phyloP scores from a whole-genome alignment of 148 eudicot genomes.

The Nyssa sinensis region DNA sequence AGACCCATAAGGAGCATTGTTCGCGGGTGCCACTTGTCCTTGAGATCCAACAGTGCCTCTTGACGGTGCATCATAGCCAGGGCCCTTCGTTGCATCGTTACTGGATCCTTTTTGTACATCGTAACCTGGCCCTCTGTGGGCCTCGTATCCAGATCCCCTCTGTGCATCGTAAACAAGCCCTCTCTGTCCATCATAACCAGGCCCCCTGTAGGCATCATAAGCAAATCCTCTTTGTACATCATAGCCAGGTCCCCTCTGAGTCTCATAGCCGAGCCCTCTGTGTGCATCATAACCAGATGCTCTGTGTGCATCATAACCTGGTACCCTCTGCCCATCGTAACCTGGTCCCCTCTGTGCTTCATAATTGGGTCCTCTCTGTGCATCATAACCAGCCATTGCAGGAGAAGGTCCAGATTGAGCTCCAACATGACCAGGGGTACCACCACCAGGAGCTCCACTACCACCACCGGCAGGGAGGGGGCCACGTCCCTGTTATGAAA shows the following conservation, averaged over 20 bases:
- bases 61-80: constrained; percentile 32
- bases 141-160: constrained; percentile 39
- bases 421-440: constrained; percentile 39
- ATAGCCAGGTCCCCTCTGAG: constrained; percentile 22
- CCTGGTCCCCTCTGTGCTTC: constrained; percentile 28
- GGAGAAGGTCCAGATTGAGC: constrained; percentile 42
- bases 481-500: constrained; percentile 41
- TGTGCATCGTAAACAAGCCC: constrained; percentile 33
- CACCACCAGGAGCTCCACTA: constrained; percentile 36
- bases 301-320: constrained; percentile 42
- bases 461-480: constrained; percentile 35
- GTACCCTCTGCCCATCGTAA: constrained; percentile 26
- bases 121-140: constrained; percentile 32
- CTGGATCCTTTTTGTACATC: constrained; percentile 40
- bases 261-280: constrained; percentile 23
- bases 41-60: constrained; percentile 40
- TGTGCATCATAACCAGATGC: constrained; percentile 36
- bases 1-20: constrained; percentile 38
- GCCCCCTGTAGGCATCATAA: constrained; percentile 9
- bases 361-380: constrained; percentile 20
- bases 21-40: constrained; percentile 45
- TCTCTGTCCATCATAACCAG: constrained; percentile 33
- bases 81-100: constrained; percentile 9
- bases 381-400: constrained; percentile 45
- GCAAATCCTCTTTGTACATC: constrained; percentile 19